A percentile compares a stretch with the other conserved stretches of the same genome.
phyloP scores from a whole-genome alignment of 495 filamentous ascomycete genomes.

The Pyronema omphalodes region DNA sequence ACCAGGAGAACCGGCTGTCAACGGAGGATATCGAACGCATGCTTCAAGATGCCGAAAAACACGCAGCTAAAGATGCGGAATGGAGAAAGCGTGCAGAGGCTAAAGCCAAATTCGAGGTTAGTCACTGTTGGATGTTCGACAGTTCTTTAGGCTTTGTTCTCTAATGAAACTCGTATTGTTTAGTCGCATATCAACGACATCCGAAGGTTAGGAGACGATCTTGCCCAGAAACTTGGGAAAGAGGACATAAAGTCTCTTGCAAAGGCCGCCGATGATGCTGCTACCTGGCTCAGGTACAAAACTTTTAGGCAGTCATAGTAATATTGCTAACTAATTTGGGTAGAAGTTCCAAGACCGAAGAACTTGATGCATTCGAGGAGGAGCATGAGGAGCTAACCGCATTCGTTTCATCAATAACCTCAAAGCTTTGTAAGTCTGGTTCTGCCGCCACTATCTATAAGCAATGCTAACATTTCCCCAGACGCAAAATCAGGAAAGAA shows the following conservation, averaged over 20 bases:
- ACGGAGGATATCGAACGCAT: slow-evolving; percentile 97
- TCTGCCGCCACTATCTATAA: background rate
- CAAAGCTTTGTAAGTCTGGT: background rate
- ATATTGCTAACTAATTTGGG: no score
- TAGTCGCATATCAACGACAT: slow-evolving; percentile 80
- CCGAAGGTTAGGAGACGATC: background rate
- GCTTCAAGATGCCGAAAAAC: slow-evolving; percentile 92
- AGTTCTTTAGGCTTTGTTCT: no score
- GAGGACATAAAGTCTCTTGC: slow-evolving; percentile 93
- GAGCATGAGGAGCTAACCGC: background rate
- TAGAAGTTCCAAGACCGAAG: background rate
- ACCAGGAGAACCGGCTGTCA: slow-evolving; percentile 89
- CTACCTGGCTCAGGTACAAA: slow-evolving; percentile 51
- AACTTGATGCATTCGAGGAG: background rate
- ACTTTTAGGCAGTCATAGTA: background rate
- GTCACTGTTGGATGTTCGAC: background rate
- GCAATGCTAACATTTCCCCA: background rate
- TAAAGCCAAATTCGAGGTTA: background rate
- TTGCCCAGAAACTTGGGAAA: background rate
- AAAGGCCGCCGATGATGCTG: slow-evolving; percentile 88
- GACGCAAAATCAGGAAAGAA: background rate
- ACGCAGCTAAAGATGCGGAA: slow-evolving; percentile 91
- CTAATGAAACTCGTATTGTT: slow-evolving; percentile 42
- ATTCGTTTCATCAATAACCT: background rate
- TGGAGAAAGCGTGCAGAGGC: background rate